phyloP scores from a whole-genome alignment of 768 basidiomycete species.

The Lactifluus pinguis region DNA sequence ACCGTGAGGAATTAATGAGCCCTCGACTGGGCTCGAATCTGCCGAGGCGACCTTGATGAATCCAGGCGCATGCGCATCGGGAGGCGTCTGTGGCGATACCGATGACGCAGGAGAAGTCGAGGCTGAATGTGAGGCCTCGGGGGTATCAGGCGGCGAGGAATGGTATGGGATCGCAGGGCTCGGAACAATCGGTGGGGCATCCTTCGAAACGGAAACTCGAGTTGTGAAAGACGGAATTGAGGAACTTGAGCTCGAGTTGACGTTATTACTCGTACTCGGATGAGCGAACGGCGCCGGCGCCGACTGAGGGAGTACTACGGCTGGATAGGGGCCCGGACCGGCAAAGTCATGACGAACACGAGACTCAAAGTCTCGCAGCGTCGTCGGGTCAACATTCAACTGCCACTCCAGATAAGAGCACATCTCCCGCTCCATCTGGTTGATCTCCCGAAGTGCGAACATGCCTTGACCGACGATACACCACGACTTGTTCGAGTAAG shows the following conservation, averaged over 20 bases:
- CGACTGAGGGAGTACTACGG: constrained; percentile 47
- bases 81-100: constrained; percentile 26
- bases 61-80: constrained; percentile 12
- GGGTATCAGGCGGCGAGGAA: constrained; percentile 24
- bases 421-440: constrained; percentile 97
- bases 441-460: constrained; percentile 75
- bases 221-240: constrained; percentile 22
- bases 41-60: constrained; percentile 6
- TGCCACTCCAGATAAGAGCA: constrained; percentile 92
- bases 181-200: constrained; percentile 17
- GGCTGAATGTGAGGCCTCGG: constrained; percentile 24
- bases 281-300: constrained; percentile 24
- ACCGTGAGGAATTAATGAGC: constrained; percentile 8
- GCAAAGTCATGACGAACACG: constrained; percentile 55
- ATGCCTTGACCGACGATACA: constrained; percentile 53
- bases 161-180: constrained; percentile 17
- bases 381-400: constrained; percentile 59
- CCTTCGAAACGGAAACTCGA: constrained; percentile 14
- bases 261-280: constrained; percentile 8
- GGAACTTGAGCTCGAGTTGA: constrained; percentile 18
- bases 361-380: constrained; percentile 50
- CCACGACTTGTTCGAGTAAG: constrained; percentile 63
- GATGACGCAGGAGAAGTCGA: constrained; percentile 27
- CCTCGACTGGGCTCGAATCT: constrained; percentile 9
- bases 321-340: constrained; percentile 48